Evolutionary conservation across 1,139 yeast genomes (phyloP).

Genomic region (Yamadazyma diddensiae): DNA sequence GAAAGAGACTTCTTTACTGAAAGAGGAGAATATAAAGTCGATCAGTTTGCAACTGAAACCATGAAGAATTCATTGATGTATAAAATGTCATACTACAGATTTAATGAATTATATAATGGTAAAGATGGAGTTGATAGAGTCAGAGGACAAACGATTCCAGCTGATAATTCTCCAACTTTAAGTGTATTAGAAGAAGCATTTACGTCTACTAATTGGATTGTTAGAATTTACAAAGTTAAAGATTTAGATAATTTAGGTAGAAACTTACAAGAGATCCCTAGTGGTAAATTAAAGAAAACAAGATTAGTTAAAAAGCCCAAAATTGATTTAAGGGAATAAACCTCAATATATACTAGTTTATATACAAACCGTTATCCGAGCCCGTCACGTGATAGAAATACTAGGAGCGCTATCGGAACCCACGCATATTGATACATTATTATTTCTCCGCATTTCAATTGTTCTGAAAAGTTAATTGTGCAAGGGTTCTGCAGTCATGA

Average conservation of each 20-base stretch:
- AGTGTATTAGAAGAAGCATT: slow-evolving; percentile 89
- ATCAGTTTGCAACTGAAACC: slow-evolving; percentile 71
- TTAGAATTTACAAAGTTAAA: slow-evolving; percentile 90
- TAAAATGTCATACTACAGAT: slow-evolving; percentile 90
- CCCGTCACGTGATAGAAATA: no score
- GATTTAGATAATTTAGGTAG: slow-evolving; percentile 88
- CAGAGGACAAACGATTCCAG: slow-evolving; percentile 73
- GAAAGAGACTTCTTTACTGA: slow-evolving; percentile 85
- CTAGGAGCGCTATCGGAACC: no score
- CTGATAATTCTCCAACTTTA: slow-evolving; percentile 55
- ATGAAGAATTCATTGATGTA: slow-evolving; percentile 92
- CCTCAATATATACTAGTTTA: background rate
- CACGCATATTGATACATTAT: no score
- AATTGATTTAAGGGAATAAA: slow-evolving; percentile 46
- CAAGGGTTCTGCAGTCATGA: slow-evolving; percentile 17
- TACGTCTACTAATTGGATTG: slow-evolving; percentile 96
- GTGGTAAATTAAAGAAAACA: slow-evolving; percentile 34
- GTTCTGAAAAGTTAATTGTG: background rate
- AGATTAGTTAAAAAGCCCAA: slow-evolving; percentile 52
- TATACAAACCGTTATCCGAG: no score
- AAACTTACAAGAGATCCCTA: slow-evolving; percentile 35
- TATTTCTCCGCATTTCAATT: slow-evolving; percentile 5
- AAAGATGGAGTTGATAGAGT: slow-evolving; percentile 80
- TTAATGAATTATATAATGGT: slow-evolving; percentile 70
- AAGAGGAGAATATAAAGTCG: slow-evolving; percentile 85